These are phyloP conservation scores for Claviceps sorghi DNA, from an alignment of 2,329 filamentous ascomycete species.

Conservation along the genomic window DNA sequence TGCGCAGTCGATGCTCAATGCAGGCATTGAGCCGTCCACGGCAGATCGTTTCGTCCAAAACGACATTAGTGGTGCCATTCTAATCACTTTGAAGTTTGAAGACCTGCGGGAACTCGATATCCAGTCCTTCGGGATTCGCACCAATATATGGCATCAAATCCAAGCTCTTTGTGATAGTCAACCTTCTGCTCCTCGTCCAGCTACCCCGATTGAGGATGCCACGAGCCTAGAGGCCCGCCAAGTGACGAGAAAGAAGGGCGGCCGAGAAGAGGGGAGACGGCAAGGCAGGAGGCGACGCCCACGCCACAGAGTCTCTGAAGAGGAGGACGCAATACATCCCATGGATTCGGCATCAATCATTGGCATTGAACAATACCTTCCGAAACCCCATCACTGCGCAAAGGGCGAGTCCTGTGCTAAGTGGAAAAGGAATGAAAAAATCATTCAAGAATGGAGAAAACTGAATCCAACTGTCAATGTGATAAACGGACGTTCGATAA, in stretches of 20 bases:
- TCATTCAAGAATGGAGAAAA: constrained; percentile 59
- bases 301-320: constrained; percentile 27
- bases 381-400: constrained; percentile 68
- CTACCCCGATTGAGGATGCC: constrained; percentile 47
- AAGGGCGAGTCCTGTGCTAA: constrained; percentile 80
- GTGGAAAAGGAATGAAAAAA: constrained; percentile 64
- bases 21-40: constrained; percentile 61
- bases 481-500: constrained; percentile 47
- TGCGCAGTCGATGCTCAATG: constrained; percentile 73
- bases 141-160: constrained; percentile 68
- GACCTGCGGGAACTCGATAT: constrained; percentile 73
- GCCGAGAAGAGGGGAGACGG: constrained; percentile 19
- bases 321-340: constrained; percentile 57
- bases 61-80: constrained; percentile 77
- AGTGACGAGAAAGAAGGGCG: constrained; percentile 28
- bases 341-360: constrained; percentile 82
- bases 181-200: constrained; percentile 34
- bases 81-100: constrained; percentile 84
- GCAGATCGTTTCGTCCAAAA: constrained; percentile 80
- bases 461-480: constrained; percentile 54
- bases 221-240: constrained; percentile 35
- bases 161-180: constrained; percentile 48
- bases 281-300: constrained; percentile 27
- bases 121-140: constrained; percentile 65
- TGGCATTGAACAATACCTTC: constrained; percentile 77